phyloP scores from a whole-genome alignment of 176 grass and related monocot species.

The Aegilops sharonensis region DNA sequence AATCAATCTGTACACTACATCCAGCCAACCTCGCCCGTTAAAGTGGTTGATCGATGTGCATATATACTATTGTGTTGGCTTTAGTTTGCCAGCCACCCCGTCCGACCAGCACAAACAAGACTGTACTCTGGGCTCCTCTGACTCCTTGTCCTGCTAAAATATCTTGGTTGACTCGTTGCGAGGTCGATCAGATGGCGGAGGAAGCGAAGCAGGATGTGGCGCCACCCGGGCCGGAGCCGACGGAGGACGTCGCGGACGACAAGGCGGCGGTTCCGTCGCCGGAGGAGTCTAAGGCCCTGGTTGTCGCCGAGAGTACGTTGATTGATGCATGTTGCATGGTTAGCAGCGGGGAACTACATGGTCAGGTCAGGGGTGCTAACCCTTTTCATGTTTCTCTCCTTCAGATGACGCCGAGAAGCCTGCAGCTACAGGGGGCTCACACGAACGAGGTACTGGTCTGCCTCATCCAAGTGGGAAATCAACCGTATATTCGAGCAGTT shows the following conservation, averaged over 20 bases:
- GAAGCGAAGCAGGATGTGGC: slow-evolving; percentile 35
- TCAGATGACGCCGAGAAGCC: slow-evolving; percentile 39
- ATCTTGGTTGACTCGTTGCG: background rate
- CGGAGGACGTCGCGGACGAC: slow-evolving; percentile 51
- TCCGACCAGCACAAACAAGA: background rate
- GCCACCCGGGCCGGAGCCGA: slow-evolving; percentile 1
- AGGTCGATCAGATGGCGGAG: slow-evolving; percentile 32
- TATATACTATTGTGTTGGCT: background rate
- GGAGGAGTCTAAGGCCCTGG: slow-evolving; percentile 30
- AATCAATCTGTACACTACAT: background rate
- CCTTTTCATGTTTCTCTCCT: background rate
- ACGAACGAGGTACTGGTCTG: slow-evolving; percentile 44
- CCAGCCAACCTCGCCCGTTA: background rate
- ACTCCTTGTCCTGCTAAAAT: background rate
- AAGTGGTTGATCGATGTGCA: background rate
- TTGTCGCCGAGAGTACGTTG: slow-evolving; percentile 38
- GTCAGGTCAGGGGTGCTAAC: background rate
- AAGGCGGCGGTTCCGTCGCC: slow-evolving; percentile 17
- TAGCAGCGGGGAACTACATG: background rate
- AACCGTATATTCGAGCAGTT: background rate
- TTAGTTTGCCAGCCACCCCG: background rate
- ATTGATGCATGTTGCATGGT: background rate
- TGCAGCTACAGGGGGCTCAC: slow-evolving; percentile 26
- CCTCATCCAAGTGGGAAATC: background rate
- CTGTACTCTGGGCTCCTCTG: background rate